A percentile compares a stretch with the other conserved stretches of the same genome.
These are phyloP conservation scores for Camelina sativa DNA, from an alignment of 345 rosid species.

Conservation along the genomic window DNA sequence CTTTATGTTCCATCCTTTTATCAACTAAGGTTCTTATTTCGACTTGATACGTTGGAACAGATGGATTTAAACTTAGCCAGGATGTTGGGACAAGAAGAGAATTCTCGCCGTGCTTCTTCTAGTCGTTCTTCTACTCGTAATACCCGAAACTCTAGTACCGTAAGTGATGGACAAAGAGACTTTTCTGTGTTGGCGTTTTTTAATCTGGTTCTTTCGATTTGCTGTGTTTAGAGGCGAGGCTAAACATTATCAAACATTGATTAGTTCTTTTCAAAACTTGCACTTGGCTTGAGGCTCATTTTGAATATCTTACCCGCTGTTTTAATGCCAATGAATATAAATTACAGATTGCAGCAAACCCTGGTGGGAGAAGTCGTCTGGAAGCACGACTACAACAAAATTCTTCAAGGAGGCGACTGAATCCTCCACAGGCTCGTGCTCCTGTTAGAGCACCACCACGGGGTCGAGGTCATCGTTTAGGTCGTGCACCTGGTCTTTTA, in stretches of 20 bases:
- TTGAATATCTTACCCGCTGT: neutral
- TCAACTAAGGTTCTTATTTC: slow-evolving; percentile 22
- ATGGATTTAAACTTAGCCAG: slow-evolving; percentile 64
- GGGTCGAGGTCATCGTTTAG: slow-evolving; percentile 55
- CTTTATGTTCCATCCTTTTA: slow-evolving; percentile 8
- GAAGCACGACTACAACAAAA: slow-evolving; percentile 47
- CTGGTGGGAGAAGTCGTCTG: slow-evolving; percentile 49
- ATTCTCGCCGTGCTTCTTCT: slow-evolving; percentile 43
- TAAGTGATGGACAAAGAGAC: slow-evolving; percentile 43
- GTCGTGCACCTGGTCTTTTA: slow-evolving; percentile 49
- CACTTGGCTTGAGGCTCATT: slow-evolving; percentile 20
- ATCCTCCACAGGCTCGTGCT: slow-evolving; percentile 50
- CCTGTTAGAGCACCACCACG: slow-evolving; percentile 49
- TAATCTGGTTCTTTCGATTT: neutral
- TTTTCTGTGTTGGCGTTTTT: neutral
- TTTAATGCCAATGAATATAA: slow-evolving; percentile 21
- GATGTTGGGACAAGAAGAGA: slow-evolving; percentile 72
- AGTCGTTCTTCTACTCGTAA: slow-evolving; percentile 40
- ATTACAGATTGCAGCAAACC: slow-evolving; percentile 40
- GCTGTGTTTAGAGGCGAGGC: slow-evolving; percentile 6
- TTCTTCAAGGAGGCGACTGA: slow-evolving; percentile 58
- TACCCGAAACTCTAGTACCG: slow-evolving; percentile 44
- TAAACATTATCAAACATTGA: slow-evolving; percentile 4
- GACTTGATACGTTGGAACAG: slow-evolving; percentile 48
- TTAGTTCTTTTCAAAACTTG: slow-evolving; percentile 14